Conservation (phyloP, 2,329 filamentous ascomycete genomes). For the Chaetomium sp. region DNA sequence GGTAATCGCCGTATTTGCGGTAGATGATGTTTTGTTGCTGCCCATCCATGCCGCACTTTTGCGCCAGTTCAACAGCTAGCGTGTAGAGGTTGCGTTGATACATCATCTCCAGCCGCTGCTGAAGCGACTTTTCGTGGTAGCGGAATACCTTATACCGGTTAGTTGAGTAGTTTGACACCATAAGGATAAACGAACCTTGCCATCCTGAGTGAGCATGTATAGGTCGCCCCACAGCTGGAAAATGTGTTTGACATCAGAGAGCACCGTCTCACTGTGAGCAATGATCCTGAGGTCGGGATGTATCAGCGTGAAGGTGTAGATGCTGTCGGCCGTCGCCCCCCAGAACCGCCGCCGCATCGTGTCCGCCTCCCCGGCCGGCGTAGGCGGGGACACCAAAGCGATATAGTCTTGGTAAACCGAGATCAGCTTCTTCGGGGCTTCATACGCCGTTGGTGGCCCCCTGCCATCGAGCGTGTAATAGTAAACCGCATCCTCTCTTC, state of each 20-base stretch:
- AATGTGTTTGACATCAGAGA: constrained; percentile 76
- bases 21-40: constrained; percentile 90
- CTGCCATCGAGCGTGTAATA: constrained; percentile 85
- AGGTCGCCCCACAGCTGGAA: constrained; percentile 90
- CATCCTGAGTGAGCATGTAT: constrained; percentile 86
- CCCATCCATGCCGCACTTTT: constrained; percentile 79
- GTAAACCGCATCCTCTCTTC: constrained; percentile 92
- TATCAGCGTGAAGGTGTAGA: constrained; percentile 89
- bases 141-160: constrained; percentile 63
- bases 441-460: constrained; percentile 86
- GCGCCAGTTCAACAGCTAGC: constrained; percentile 87
- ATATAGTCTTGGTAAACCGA: constrained; percentile 83
- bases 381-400: constrained; percentile 76
- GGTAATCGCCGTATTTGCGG: constrained; percentile 87
- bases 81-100: constrained; percentile 94
- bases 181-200: constrained; percentile 63
- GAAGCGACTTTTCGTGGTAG: constrained; percentile 87
- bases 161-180: background rate
- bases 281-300: constrained; percentile 89
- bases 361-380: constrained; percentile 60
- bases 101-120: constrained; percentile 88
- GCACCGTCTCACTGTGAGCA: constrained; percentile 82
- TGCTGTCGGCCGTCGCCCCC: constrained; percentile 68
- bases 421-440: constrained; percentile 83
- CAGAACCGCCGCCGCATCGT: constrained; percentile 72